phyloP scores from a whole-genome alignment of 257 asterid species.

The Primulina tabacum region DNA sequence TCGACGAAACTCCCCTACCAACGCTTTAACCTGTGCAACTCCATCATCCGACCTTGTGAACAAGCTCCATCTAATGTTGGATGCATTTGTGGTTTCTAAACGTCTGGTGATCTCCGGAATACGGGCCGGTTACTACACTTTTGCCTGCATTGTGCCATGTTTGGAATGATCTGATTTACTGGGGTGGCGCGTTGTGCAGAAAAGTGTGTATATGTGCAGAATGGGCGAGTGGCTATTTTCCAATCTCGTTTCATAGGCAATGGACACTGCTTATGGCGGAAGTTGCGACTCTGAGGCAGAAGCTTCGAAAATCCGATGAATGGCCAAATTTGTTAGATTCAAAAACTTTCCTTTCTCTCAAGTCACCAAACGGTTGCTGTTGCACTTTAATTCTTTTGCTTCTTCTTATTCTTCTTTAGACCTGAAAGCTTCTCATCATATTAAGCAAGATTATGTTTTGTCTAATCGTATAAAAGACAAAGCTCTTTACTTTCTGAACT shows the following conservation, averaged over 20 bases:
- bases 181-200: too few relatives aligned
- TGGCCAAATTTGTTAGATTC: slow-evolving; percentile 35
- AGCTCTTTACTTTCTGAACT: slow-evolving; percentile 42
- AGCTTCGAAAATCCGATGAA: slow-evolving; percentile 27
- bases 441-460: background rate
- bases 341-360: slow-evolving; percentile 29
- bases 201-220: background rate
- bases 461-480: slow-evolving; percentile 24
- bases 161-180: too few relatives aligned
- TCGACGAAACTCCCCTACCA: background rate
- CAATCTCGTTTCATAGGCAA: slow-evolving; percentile 8
- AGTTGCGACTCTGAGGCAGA: slow-evolving; percentile 16
- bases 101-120: too few relatives aligned
- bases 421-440: background rate
- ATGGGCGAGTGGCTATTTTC: background rate
- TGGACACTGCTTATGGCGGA: slow-evolving; percentile 39
- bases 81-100: background rate
- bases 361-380: slow-evolving; percentile 23
- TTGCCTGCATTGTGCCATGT: too few relatives aligned
- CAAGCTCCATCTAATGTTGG: background rate
- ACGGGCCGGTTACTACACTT: background rate
- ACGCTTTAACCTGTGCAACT: background rate
- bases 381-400: slow-evolving; percentile 17
- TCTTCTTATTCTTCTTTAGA: slow-evolving; percentile 19
- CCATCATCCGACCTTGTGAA: background rate